Percentiles rank a stretch among this genome's conserved stretches.
These are phyloP conservation scores for Thymus quinquecostatus DNA, from an alignment of 257 asterid genomes.

Conservation along the genomic window DNA sequence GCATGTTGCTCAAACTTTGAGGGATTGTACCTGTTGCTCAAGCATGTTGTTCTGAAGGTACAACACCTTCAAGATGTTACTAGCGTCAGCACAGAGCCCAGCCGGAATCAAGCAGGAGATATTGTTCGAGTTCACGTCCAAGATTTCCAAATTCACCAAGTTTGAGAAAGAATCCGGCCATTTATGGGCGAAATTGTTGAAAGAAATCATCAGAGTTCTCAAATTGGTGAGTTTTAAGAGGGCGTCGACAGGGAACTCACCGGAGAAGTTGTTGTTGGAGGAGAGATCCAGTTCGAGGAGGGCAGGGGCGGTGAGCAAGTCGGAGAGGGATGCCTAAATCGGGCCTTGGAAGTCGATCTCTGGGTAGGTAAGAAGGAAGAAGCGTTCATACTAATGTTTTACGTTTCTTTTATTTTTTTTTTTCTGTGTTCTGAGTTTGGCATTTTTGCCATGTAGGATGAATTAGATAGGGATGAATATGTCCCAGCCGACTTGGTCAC, in stretches of 20 bases:
- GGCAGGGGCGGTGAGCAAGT: conserved; percentile 50
- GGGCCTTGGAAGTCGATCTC: conserved; percentile 62
- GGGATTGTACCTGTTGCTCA: conserved; percentile 74
- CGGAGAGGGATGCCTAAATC: conserved; percentile 50
- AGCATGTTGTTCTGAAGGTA: conserved; percentile 82
- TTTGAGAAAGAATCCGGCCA: conserved; percentile 71
- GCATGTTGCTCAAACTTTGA: conserved; percentile 72
- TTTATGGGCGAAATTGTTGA: conserved; percentile 68
- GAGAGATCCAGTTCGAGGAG: conserved; percentile 74
- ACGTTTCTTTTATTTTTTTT: too few relatives aligned
- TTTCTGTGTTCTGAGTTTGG: too few relatives aligned
- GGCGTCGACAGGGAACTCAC: conserved; percentile 71
- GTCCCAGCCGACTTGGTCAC: too few relatives aligned
- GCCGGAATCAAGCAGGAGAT: conserved; percentile 70
- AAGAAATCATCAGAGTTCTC: conserved; percentile 63
- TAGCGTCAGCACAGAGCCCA: conserved; percentile 64
- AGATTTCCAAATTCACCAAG: conserved; percentile 56
- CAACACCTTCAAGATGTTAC: conserved; percentile 62
- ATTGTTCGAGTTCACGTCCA: conserved; percentile 88
- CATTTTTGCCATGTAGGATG: too few relatives aligned
- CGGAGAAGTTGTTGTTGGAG: conserved; percentile 60
- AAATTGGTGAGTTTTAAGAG: conserved; percentile 58
- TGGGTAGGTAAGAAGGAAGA: neutral
- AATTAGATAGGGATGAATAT: too few relatives aligned
- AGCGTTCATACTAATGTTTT: too few relatives aligned